phyloP scores from a whole-genome alignment of 1,139 yeast species.

The Blastobotrys proliferans region DNA sequence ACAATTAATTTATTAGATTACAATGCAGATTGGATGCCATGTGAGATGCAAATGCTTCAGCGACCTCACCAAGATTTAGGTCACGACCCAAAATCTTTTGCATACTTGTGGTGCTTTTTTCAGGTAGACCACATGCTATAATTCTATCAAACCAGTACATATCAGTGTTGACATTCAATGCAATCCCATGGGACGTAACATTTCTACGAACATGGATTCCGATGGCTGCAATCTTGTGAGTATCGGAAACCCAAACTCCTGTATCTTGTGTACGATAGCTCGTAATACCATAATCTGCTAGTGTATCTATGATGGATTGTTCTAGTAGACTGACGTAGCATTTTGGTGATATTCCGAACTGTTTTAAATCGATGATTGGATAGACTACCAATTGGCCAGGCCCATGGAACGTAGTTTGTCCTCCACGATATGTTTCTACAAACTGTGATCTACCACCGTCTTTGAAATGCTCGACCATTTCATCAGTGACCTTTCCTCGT shows the following conservation, averaged over 20 bases:
- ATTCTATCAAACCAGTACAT: slow-evolving; percentile 63
- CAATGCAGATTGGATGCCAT: slow-evolving; percentile 39
- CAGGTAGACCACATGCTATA: slow-evolving; percentile 83
- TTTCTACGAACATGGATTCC: slow-evolving; percentile 85
- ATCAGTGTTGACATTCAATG: slow-evolving; percentile 74
- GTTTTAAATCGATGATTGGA: slow-evolving; percentile 68
- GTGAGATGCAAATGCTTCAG: slow-evolving; percentile 48
- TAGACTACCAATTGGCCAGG: slow-evolving; percentile 91
- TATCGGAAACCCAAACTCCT: slow-evolving; percentile 69
- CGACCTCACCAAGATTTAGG: slow-evolving; percentile 42
- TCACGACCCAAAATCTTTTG: slow-evolving; percentile 18
- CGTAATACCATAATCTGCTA: slow-evolving; percentile 44
- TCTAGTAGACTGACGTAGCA: slow-evolving; percentile 76
- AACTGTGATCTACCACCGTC: slow-evolving; percentile 45
- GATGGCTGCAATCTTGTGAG: slow-evolving; percentile 76
- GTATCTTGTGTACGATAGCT: slow-evolving; percentile 64
- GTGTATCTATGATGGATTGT: slow-evolving; percentile 52
- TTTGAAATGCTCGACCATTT: slow-evolving; percentile 30
- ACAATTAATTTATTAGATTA: background rate
- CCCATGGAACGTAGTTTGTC: slow-evolving; percentile 95
- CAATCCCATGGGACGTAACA: slow-evolving; percentile 85
- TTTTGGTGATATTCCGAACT: slow-evolving; percentile 59
- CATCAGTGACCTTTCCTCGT: slow-evolving; percentile 42
- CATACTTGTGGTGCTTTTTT: slow-evolving; percentile 52
- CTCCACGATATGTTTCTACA: slow-evolving; percentile 86